Conservation (phyloP, 345 rosid species). For the Heritiera fomes region DNA sequence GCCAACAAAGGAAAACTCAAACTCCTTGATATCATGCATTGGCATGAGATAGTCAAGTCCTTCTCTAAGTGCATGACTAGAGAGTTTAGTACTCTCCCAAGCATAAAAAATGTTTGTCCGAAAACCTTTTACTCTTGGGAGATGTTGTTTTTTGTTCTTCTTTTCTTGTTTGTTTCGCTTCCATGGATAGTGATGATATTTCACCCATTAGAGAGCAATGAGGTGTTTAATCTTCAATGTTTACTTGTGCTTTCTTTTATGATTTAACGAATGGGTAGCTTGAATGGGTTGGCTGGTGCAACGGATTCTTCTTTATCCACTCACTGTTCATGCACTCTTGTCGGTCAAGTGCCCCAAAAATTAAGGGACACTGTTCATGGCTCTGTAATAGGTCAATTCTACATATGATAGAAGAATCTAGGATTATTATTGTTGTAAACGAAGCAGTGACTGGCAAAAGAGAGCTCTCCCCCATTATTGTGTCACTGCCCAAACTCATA, state of each 20-base stretch:
- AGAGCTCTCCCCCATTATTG: constrained; percentile 27
- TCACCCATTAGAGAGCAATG: background rate
- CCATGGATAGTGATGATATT: constrained; percentile 1
- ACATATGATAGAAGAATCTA: constrained; percentile 28
- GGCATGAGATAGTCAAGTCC: constrained; percentile 2
- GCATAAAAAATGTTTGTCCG: constrained; percentile 8
- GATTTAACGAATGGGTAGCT: constrained; percentile 16
- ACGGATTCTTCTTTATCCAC: constrained; percentile 33
- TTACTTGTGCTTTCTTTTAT: background rate
- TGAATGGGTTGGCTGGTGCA: constrained; percentile 21
- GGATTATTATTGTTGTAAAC: constrained; percentile 23
- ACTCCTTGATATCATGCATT: background rate
- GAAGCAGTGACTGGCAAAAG: constrained; percentile 7
- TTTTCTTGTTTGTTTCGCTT: constrained; percentile 22
- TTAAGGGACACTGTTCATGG: constrained; percentile 29
- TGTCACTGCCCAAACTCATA: constrained; percentile 22
- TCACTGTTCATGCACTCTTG: constrained; percentile 39
- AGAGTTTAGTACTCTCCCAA: background rate
- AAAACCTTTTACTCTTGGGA: background rate
- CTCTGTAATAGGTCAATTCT: constrained; percentile 21
- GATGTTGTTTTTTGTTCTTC: background rate
- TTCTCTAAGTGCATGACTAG: background rate
- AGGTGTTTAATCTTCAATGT: constrained; percentile 22
- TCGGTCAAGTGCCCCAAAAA: constrained; percentile 38
- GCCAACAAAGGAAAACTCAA: too few relatives aligned